phyloP scores from a whole-genome alignment of 169 alveolate genomes.

The Plasmodium berghei region DNA sequence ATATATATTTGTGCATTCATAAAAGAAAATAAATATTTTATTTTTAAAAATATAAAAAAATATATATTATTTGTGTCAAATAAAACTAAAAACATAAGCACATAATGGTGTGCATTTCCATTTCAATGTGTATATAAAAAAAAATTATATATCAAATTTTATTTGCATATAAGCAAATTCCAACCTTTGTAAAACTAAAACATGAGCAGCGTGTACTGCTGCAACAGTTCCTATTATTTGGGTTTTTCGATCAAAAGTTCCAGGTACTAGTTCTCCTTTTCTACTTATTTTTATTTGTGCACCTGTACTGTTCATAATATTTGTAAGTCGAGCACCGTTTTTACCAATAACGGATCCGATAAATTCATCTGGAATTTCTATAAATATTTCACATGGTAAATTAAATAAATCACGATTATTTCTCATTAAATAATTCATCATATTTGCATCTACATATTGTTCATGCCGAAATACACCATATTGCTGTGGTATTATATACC shows the following conservation, averaged over 20 bases:
- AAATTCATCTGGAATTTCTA: constrained; percentile 72
- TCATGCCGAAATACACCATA: constrained; percentile 63
- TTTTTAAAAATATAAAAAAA: constrained; percentile 15
- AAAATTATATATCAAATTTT: background rate
- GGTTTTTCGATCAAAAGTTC: constrained; percentile 65
- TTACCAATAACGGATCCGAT: constrained; percentile 73
- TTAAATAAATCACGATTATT: constrained; percentile 72
- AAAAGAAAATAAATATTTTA: background rate
- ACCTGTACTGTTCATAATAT: constrained; percentile 77
- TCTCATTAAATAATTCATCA: constrained; percentile 54
- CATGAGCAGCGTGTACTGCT: constrained; percentile 79
- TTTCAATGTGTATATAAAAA: background rate
- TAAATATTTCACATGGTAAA: constrained; percentile 74
- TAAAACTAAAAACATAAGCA: constrained; percentile 34
- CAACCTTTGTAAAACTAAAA: constrained; percentile 56
- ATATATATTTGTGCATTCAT: background rate
- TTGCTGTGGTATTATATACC: constrained; percentile 62
- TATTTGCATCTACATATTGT: constrained; percentile 58
- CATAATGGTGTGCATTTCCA: background rate
- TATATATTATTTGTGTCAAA: constrained; percentile 14
- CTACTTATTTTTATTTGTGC: constrained; percentile 75
- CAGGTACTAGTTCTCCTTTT: constrained; percentile 73
- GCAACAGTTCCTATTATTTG: constrained; percentile 75
- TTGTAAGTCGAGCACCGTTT: constrained; percentile 67
- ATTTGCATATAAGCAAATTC: constrained; percentile 69